Evolutionary conservation across 805 yeast genomes (phyloP).

Genomic region (Pichia eremophila): DNA sequence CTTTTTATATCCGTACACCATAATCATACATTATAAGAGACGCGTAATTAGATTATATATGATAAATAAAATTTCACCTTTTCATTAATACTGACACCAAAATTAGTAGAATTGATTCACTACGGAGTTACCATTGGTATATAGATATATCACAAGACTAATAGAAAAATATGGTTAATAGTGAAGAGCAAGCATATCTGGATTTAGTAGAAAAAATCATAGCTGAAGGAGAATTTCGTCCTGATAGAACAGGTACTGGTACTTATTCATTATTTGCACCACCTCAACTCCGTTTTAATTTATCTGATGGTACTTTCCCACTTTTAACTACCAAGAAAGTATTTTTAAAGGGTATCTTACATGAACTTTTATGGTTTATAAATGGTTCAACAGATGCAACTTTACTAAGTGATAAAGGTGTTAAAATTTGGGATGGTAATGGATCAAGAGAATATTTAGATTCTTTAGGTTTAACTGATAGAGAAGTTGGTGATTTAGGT

Average conservation of each 20-base stretch:
- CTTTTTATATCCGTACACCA: background rate
- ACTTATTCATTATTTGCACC: constrained; percentile 89
- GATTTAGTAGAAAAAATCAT: constrained; percentile 73
- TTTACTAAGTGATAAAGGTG: constrained; percentile 67
- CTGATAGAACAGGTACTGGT: constrained; percentile 97
- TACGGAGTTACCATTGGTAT: too few relatives aligned
- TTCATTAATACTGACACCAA: too few relatives aligned
- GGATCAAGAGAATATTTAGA: constrained; percentile 91
- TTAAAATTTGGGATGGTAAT: constrained; percentile 98
- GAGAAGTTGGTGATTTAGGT: constrained; percentile 91
- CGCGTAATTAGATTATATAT: too few relatives aligned
- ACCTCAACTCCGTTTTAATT: constrained; percentile 80
- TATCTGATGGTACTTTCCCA: constrained; percentile 70
- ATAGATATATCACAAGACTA: too few relatives aligned
- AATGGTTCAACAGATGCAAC: constrained; percentile 86
- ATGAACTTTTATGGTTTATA: constrained; percentile 90
- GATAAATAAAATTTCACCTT: too few relatives aligned
- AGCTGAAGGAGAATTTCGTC: constrained; percentile 78
- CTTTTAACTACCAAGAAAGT: constrained; percentile 88
- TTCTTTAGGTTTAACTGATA: constrained; percentile 63
- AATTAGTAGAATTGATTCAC: too few relatives aligned
- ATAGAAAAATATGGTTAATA: too few relatives aligned
- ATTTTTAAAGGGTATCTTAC: constrained; percentile 78
- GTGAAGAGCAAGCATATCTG: constrained; percentile 78
- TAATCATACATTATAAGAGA: background rate